Evolutionary conservation across 202 grass and related monocot genomes (phyloP).

Genomic region (Bolboschoenoplectus hybrid): DNA sequence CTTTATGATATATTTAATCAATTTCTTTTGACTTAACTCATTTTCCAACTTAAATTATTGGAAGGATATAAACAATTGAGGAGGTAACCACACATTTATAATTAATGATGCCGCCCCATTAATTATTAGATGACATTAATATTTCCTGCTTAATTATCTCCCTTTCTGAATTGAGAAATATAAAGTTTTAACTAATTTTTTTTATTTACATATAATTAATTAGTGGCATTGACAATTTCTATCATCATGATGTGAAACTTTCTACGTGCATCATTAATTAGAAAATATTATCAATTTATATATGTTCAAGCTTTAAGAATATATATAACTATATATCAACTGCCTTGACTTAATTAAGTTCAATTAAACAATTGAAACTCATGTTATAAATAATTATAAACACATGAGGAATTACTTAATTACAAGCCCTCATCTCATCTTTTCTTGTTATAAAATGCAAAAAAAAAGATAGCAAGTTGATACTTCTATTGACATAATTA

Average conservation of each 20-base stretch:
- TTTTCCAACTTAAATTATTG: neutral
- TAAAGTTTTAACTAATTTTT: neutral
- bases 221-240: neutral
- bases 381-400: neutral
- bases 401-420: neutral
- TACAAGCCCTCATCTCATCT: neutral
- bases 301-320: neutral
- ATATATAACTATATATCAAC: neutral
- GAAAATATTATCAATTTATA: neutral
- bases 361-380: neutral
- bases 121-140: neutral
- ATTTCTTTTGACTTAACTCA: neutral
- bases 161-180: neutral
- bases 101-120: neutral
- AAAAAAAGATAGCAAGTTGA: neutral
- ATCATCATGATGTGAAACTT: neutral
- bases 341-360: neutral
- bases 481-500: conserved; percentile 1
- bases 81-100: neutral
- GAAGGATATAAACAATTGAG: neutral
- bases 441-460: neutral
- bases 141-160: neutral
- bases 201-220: neutral
- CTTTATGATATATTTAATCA: conserved; percentile 16
- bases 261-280: neutral